Base-by-base conservation (phyloP, 352 stramenopile species). In the Bremia lactucae region DNA sequence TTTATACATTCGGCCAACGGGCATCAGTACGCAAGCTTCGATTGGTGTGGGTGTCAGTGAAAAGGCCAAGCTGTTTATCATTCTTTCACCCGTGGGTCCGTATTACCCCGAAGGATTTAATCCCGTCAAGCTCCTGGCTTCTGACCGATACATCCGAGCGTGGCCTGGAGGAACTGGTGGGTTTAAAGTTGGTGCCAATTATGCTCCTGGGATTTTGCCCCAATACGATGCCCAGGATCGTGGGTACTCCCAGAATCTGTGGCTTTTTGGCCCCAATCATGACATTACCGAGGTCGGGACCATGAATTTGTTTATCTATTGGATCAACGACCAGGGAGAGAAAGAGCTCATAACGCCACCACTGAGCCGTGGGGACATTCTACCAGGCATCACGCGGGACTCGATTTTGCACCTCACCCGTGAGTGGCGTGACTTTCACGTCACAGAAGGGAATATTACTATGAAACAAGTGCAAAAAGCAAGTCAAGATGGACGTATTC, bases 221-320 rank as follows among this genome's bases (percentile, higher is more conserved):
- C 83, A 95, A 46, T 78, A 78, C 4, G 72, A 94, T 31, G 94
- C 94, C 0, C 65, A 72, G 3, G 63, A 84, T 39, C 68, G 87
- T 45, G 87, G 83, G 6, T 95, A 91, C 69, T 83, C 82, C 28
- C 90, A 88, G 69, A 91, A 87, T 56, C 67, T 98, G 39, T 98
- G 94, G 94, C 71, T 98, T 46, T 98, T 97, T 63, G 93, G 94
- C 8, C 72, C 91, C 0, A 79, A 98, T 35, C 72, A 97, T 47
- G 65, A 87, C 18, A 80, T 92, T 40, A 92, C 79, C 2, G 79
- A 92, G 53, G 79, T 87, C 14, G 95, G 95, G 37, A 94, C 94
- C 2, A 99, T 98, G 96, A 99, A 99, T 71, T 71, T 99, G 29
- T 98, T 99, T 59, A 88, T 98, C 55, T 83, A 97, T 56, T 91